phyloP scores from a whole-genome alignment of 805 yeast species.

The Candida pseudofarinosa region DNA sequence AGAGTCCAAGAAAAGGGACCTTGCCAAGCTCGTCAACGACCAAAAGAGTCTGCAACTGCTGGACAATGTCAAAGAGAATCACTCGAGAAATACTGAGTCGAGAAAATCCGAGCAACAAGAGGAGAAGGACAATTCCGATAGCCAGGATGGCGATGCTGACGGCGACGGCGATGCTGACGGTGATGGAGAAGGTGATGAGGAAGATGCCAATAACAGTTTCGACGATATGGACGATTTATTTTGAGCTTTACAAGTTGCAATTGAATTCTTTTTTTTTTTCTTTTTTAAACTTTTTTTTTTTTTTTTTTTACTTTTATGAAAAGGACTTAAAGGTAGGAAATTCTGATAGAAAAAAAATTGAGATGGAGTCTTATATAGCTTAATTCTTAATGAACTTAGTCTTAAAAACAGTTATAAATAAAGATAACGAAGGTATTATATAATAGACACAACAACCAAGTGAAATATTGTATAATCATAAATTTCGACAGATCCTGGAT shows the following conservation, averaged over 20 bases:
- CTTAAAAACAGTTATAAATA: not conserved
- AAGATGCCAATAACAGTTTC: conserved; percentile 23
- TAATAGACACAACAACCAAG: too few species aligned
- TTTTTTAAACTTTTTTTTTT: too few species aligned
- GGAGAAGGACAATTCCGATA: conserved; percentile 23
- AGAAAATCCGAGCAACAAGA: conserved; percentile 22
- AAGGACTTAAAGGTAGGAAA: not conserved
- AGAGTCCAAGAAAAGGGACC: conserved; percentile 71
- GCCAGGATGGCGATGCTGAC: conserved; percentile 28
- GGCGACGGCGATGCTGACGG: conserved; percentile 25
- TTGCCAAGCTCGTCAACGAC: conserved; percentile 33
- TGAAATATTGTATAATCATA: too few species aligned
- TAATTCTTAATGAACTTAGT: not conserved
- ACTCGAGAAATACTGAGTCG: conserved; percentile 15
- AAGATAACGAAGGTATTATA: not conserved
- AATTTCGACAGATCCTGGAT: too few species aligned
- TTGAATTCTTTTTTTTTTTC: not conserved
- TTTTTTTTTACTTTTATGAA: not conserved
- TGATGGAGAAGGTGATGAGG: conserved; percentile 28
- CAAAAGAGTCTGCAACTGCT: conserved; percentile 6
- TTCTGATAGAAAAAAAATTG: not conserved
- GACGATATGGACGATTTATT: conserved; percentile 41
- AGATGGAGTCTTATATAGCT: not conserved
- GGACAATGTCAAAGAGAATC: conserved; percentile 14
- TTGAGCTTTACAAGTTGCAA: conserved; percentile 4